A percentile compares a stretch with the other conserved stretches of the same genome.
These are phyloP conservation scores for Phialemonium atrogriseum DNA, from an alignment of 2,329 filamentous ascomycete species.

Conservation along the genomic window DNA sequence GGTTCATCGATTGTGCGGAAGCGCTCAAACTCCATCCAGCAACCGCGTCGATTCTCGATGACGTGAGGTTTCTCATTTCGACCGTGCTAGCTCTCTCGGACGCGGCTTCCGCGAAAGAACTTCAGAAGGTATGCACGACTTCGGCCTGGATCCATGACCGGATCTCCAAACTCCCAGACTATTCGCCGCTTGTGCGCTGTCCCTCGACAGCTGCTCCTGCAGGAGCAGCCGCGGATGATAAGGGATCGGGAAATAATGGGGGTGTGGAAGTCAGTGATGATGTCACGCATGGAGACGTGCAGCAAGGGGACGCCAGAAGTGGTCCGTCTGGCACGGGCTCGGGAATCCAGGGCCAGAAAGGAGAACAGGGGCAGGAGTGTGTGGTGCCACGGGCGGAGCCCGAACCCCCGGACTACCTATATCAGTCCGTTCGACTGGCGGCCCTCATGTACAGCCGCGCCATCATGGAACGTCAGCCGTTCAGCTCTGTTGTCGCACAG, in stretches of 20 bases:
- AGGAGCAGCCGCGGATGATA: conserved; percentile 2
- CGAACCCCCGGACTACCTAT: conserved; percentile 31
- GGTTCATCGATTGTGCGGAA: conserved; percentile 32
- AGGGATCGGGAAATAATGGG: no score
- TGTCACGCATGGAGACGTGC: no score
- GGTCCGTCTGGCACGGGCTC: no score
- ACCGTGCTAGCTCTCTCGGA: conserved; percentile 31
- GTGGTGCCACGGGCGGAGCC: no score
- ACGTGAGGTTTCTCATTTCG: conserved; percentile 38
- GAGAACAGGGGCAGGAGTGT: no score
- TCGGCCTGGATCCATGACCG: conserved; percentile 31
- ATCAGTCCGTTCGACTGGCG: conserved; percentile 35
- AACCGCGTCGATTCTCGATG: conserved; percentile 42
- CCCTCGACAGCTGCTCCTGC: no score
- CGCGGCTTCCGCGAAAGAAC: conserved; percentile 23
- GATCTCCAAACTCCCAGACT: conserved; percentile 21
- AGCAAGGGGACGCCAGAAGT: no score
- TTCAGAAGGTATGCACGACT: conserved; percentile 28
- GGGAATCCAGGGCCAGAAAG: no score
- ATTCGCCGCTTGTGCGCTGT: conserved; percentile 5
- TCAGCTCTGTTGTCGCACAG: conserved; percentile 28
- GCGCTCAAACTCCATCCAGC: conserved; percentile 34
- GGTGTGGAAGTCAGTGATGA: no score
- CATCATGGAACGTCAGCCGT: conserved; percentile 32
- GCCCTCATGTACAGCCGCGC: conserved; percentile 40